These are phyloP conservation scores for Neofusicoccum umdonicola DNA, from an alignment of 2,329 filamentous ascomycete species.

Conservation along the genomic window DNA sequence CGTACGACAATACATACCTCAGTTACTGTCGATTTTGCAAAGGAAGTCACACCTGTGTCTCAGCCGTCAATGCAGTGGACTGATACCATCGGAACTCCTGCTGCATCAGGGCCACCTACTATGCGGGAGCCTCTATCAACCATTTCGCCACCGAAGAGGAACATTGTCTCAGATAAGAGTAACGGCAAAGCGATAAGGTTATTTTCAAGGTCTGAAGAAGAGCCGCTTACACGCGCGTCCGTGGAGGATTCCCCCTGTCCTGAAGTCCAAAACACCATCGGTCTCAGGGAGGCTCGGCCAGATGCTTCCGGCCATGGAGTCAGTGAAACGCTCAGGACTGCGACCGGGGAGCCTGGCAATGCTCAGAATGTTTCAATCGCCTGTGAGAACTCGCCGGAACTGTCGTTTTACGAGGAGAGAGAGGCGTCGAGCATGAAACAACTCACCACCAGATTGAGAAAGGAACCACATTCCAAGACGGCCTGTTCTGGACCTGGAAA, in stretches of 20 bases:
- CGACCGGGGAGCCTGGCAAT: background rate
- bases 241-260: background rate
- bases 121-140: background rate
- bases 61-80: slow-evolving; percentile 4
- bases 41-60: slow-evolving; percentile 4
- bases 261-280: background rate
- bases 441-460: background rate
- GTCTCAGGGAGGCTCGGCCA: background rate
- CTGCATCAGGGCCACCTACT: background rate
- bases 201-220: background rate
- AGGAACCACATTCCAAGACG: background rate
- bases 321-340: background rate
- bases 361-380: background rate
- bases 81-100: background rate
- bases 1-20: background rate
- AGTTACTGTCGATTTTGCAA: background rate
- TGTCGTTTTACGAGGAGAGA: background rate
- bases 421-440: background rate
- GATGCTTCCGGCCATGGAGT: background rate
- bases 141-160: slow-evolving; percentile 5
- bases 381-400: background rate
- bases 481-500: background rate
- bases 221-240: background rate
- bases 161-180: background rate
- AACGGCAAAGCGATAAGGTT: background rate